Conservation (phyloP, 75 land plant species). For the Isoetes taiwanensis region DNA sequence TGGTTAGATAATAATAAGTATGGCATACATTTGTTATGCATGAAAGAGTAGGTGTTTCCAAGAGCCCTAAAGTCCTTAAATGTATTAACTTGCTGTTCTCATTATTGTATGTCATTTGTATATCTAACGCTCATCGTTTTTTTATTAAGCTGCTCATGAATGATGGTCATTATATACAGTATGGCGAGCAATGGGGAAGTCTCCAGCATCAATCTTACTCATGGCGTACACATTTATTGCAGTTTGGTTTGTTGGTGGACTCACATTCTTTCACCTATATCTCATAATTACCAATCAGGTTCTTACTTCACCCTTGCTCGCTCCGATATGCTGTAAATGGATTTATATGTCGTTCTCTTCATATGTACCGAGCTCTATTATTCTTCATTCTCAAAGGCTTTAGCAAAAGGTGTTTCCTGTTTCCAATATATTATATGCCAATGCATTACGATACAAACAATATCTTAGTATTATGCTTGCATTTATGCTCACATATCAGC, state of each 20-base stretch:
- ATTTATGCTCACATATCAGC: too few relatives aligned
- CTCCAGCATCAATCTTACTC: constrained; percentile 33
- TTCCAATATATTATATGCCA: too few relatives aligned
- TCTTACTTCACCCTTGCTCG: not conserved
- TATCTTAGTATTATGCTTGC: too few relatives aligned
- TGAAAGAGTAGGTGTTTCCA: not conserved
- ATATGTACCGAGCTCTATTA: too few relatives aligned
- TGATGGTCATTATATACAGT: not conserved
- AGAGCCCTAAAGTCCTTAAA: not conserved
- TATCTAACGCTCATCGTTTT: not conserved
- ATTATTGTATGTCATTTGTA: not conserved
- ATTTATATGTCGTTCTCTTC: too few relatives aligned
- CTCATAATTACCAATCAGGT: constrained; percentile 71
- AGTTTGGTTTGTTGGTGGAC: constrained; percentile 78
- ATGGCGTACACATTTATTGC: constrained; percentile 49
- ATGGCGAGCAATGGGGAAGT: constrained; percentile 25
- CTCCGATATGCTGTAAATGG: not conserved
- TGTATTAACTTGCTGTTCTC: not conserved
- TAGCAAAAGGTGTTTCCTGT: too few relatives aligned
- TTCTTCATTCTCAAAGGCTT: too few relatives aligned
- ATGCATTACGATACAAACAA: too few relatives aligned
- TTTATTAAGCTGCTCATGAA: constrained; percentile 19
- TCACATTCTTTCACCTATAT: constrained; percentile 54
- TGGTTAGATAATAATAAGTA: not conserved
- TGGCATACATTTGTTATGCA: not conserved